A percentile compares a stretch with the other conserved stretches of the same genome.
Evolutionary conservation across 257 asterid genomes (phyloP).

Genomic region (Fraxinus quadrangulata): DNA sequence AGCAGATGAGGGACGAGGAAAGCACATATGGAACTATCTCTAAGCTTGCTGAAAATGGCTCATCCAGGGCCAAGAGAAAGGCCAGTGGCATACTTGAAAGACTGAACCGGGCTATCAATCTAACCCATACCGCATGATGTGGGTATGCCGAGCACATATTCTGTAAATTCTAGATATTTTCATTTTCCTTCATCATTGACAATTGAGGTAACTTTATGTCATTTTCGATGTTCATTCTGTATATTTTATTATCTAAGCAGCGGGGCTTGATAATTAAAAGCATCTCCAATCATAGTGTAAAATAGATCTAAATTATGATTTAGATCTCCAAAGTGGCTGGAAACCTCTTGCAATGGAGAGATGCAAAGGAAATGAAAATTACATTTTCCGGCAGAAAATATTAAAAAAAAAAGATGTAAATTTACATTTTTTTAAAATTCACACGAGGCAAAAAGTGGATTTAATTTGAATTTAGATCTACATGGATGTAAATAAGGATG

Average conservation of each 20-base stretch:
- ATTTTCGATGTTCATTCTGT: conserved; percentile 41
- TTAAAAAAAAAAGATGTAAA: no score
- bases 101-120: conserved; percentile 47
- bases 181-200: background rate
- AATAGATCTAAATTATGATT: no score
- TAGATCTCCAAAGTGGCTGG: no score
- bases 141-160: conserved; percentile 24
- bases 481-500: no score
- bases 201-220: conserved; percentile 43
- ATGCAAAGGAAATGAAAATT: no score
- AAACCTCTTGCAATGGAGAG: no score
- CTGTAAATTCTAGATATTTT: conserved; percentile 71
- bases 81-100: conserved; percentile 77
- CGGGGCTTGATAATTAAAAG: conserved; percentile 39
- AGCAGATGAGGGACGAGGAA: conserved; percentile 75
- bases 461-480: no score
- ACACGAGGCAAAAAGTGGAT: no score
- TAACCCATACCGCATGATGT: conserved; percentile 69
- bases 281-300: no score
- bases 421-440: no score
- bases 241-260: conserved; percentile 39
- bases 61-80: conserved; percentile 86
- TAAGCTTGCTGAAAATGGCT: conserved; percentile 64
- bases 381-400: no score
- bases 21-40: conserved; percentile 54